phyloP scores from a whole-genome alignment of 2,329 filamentous ascomycete genomes.

The Hysterium pulicare region DNA sequence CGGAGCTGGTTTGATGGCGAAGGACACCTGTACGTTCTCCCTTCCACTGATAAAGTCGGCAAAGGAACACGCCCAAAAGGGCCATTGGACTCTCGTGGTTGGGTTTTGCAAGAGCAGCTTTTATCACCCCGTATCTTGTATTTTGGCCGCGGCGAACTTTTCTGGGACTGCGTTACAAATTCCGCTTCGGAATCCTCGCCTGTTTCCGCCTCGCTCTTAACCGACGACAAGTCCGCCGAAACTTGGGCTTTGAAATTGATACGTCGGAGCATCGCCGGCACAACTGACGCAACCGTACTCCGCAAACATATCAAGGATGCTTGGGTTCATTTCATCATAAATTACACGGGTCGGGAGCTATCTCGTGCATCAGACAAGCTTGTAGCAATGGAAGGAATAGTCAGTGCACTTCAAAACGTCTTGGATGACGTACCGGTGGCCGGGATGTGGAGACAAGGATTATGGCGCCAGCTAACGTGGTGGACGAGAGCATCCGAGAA shows the following conservation, averaged over 20 bases:
- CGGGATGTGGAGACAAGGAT: conserved; percentile 8
- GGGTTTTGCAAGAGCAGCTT: conserved; percentile 15
- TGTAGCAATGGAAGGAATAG: conserved; percentile 7
- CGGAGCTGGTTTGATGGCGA: conserved; percentile 1
- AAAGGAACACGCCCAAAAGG: background rate
- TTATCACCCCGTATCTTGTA: conserved; percentile 16
- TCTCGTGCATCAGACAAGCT: background rate
- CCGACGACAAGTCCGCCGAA: conserved; percentile 7
- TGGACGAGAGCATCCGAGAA: background rate
- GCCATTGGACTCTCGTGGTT: conserved; percentile 5
- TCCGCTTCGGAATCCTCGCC: conserved; percentile 13
- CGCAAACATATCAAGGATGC: background rate
- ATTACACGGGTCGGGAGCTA: background rate
- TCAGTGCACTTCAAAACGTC: background rate
- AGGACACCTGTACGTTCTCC: background rate
- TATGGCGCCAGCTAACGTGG: conserved; percentile 9
- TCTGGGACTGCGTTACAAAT: conserved; percentile 17
- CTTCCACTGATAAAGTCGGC: background rate
- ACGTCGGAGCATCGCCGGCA: conserved; percentile 4
- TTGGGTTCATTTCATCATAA: background rate
- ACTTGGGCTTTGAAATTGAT: conserved; percentile 10
- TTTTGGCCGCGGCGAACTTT: conserved; percentile 12
- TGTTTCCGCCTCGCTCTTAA: conserved; percentile 6
- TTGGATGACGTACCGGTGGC: conserved; percentile 6
- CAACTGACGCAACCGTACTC: background rate